Evolutionary conservation across 257 asterid species (phyloP).

Genomic region (Cruciata laevipes): DNA sequence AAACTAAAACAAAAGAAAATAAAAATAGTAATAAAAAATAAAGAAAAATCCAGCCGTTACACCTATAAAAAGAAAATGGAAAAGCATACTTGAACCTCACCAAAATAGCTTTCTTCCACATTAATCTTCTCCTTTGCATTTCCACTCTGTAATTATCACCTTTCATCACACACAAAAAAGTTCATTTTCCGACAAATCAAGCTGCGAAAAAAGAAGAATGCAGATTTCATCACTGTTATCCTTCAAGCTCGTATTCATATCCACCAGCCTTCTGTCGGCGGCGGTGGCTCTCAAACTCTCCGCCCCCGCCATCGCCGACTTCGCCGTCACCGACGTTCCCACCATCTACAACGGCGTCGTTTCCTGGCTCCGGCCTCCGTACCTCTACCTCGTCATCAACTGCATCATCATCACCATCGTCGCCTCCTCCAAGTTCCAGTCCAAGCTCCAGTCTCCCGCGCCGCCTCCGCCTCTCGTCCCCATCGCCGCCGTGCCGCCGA

Average conservation of each 20-base stretch:
- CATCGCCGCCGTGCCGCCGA: background rate
- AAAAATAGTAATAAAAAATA: background rate
- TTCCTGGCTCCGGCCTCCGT: conserved; percentile 81
- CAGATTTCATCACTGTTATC: conserved; percentile 20
- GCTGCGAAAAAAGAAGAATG: conserved; percentile 8
- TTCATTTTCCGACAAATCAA: background rate
- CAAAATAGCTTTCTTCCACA: background rate
- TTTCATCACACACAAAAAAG: background rate
- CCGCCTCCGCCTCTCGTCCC: conserved; percentile 6
- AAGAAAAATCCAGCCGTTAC: background rate
- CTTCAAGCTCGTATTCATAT: conserved; percentile 36
- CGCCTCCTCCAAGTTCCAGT: conserved; percentile 65
- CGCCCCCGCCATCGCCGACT: conserved; percentile 38
- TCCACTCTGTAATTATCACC: background rate
- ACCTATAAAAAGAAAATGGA: background rate
- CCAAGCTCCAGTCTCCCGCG: conserved; percentile 26
- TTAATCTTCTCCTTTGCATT: background rate
- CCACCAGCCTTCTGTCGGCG: conserved; percentile 52
- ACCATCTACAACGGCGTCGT: conserved; percentile 51
- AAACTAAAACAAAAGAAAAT: background rate
- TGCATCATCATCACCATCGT: conserved; percentile 71
- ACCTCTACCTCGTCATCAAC: conserved; percentile 68
- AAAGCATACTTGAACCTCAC: background rate
- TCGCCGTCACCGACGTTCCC: conserved; percentile 47
- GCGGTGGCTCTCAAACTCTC: conserved; percentile 47